phyloP scores from a whole-genome alignment of 2,329 filamentous ascomycete species.

The Aspergillus sp. region DNA sequence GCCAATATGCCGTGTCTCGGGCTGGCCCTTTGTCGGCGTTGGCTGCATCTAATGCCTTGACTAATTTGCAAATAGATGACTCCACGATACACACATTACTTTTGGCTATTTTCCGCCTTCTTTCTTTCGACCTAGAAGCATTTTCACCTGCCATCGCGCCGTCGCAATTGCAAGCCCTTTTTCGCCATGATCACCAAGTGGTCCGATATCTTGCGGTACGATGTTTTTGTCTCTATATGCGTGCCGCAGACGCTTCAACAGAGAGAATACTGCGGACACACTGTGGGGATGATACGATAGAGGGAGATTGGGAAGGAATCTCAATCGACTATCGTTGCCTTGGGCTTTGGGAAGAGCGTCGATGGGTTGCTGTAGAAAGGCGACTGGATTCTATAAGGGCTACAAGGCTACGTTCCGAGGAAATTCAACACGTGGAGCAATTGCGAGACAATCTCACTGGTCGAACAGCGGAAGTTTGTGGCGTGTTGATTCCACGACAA shows the following conservation, averaged over 20 bases:
- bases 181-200: conserved; percentile 57
- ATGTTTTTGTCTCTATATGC: conserved; percentile 75
- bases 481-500: conserved; percentile 62
- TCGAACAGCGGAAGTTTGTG: conserved; percentile 65
- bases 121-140: conserved; percentile 70
- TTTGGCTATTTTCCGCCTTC: conserved; percentile 73
- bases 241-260: conserved; percentile 75
- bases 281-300: conserved; percentile 62
- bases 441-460: conserved; percentile 50
- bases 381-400: conserved; percentile 25
- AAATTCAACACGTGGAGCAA: conserved; percentile 27
- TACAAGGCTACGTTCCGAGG: conserved; percentile 22
- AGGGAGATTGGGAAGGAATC: conserved; percentile 73
- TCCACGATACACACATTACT: conserved; percentile 51
- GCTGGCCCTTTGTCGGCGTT: conserved; percentile 35
- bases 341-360: conserved; percentile 62
- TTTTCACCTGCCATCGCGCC: conserved; percentile 68
- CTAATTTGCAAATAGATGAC: conserved; percentile 36
- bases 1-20: conserved; percentile 45
- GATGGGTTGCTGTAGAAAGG: conserved; percentile 46
- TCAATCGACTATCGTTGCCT: conserved; percentile 77
- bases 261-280: conserved; percentile 69
- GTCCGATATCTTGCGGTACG: conserved; percentile 81
- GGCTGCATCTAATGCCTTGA: conserved; percentile 30
- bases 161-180: conserved; percentile 66